These are phyloP conservation scores for Paecilomyces variotii DNA, from an alignment of 2,329 filamentous ascomycete genomes.

Conservation along the genomic window DNA sequence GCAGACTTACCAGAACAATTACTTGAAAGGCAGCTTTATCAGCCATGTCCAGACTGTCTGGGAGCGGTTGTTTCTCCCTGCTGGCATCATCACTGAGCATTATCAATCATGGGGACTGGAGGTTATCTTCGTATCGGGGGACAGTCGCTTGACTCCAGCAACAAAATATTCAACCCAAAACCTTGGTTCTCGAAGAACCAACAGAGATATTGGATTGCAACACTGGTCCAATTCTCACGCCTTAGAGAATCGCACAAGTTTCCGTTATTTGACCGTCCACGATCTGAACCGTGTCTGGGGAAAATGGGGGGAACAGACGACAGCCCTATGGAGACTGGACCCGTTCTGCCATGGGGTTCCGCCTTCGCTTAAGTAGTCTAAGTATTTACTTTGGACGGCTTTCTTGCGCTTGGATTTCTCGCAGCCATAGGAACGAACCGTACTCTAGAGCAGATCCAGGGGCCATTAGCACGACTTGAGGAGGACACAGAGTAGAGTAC, in stretches of 20 bases:
- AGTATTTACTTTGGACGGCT: no score
- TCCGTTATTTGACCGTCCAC: background rate
- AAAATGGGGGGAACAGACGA: background rate
- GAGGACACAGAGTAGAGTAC: no score
- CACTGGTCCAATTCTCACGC: background rate
- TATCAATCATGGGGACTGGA: slow-evolving; percentile 3
- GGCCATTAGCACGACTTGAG: no score
- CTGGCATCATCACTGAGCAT: slow-evolving; percentile 1
- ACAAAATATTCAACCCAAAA: background rate
- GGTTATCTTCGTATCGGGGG: background rate
- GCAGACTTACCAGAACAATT: slow-evolving; percentile 61
- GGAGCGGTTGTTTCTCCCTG: slow-evolving; percentile 1
- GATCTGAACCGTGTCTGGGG: background rate
- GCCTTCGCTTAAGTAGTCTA: background rate
- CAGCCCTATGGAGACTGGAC: background rate
- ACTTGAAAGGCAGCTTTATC: slow-evolving; percentile 55
- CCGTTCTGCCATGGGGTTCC: background rate
- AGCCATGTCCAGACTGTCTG: slow-evolving; percentile 10
- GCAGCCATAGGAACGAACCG: background rate
- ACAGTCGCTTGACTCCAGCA: background rate
- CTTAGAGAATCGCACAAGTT: background rate
- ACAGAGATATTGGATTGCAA: background rate
- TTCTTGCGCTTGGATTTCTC: background rate
- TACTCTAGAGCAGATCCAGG: background rate
- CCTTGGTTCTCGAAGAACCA: background rate